phyloP scores from a whole-genome alignment of 768 basidiomycete species.

The Kwoniella pini region DNA sequence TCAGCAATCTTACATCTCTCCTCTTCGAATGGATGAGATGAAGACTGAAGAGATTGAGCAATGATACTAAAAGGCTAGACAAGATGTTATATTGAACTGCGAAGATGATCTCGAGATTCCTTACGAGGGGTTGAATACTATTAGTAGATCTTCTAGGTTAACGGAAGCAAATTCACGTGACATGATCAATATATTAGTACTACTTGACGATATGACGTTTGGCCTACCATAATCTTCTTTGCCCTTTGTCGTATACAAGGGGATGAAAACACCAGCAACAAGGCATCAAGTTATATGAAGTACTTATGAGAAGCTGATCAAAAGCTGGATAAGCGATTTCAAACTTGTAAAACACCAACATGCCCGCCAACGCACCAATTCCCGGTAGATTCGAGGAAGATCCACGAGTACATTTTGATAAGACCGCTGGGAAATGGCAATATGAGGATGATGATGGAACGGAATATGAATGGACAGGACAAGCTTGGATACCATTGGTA shows the following conservation, averaged over 20 bases:
- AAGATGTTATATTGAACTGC: no score
- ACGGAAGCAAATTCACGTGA: neutral
- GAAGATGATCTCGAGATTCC: no score
- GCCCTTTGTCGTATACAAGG: neutral
- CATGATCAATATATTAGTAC: no score
- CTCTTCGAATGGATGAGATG: neutral
- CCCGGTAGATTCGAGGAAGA: constrained; percentile 68
- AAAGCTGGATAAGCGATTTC: neutral
- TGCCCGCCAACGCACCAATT: constrained; percentile 27
- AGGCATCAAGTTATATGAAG: no score
- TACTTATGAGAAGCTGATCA: no score
- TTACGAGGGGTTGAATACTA: no score
- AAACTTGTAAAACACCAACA: neutral
- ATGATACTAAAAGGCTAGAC: no score
- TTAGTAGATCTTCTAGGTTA: no score
- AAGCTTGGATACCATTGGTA: constrained; percentile 81
- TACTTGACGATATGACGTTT: no score
- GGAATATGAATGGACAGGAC: constrained; percentile 92
- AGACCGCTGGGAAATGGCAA: constrained; percentile 73
- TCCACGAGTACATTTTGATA: constrained; percentile 79
- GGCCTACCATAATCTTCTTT: neutral
- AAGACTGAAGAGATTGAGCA: no score
- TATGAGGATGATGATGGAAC: constrained; percentile 84
- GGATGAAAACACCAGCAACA: no score
- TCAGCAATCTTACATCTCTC: constrained; percentile 1